Evolutionary conservation across 75 land plant species (phyloP), one percentile per base, ranked within the genome.

Genomic region (Adiantum capillusveneris): DNA sequence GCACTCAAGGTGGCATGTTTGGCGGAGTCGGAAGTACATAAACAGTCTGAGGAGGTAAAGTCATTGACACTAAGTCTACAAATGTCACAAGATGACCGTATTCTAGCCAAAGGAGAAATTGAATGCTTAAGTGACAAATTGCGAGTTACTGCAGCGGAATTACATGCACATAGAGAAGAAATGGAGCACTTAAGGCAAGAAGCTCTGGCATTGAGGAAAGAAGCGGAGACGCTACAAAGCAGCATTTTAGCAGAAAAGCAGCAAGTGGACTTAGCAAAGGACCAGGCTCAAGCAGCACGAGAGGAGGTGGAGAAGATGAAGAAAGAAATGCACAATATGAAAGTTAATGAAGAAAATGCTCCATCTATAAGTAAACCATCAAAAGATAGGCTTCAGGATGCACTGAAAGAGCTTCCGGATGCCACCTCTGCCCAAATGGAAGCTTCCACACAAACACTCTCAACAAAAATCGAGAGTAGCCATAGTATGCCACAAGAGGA

Each of bases 341-440:
- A 53, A 26, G 12, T 3, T 11, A 24, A 53, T 53, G 28, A 53
- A 24, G 28, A 53, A 26, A 24, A 25, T 2, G 55, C 55, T 12
- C 25, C 1, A 3, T 26, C 14, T 53, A 5, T 27, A 11, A 22
- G 55, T 22, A 25, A 14, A 53, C 14, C 28, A 1, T 18, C 55
- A 53, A 7, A 53, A 53, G 55, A 53, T 25, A 53, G 29, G 29
- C 55, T 53, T 25, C 25, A 53, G 24, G 55, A 53, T 53, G 55
- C 55, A 24, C 2, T 53, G 2, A 24, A 25, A 24, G 25, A 53
- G 25, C 25, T 24, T 25, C 6, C 25, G 29, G 9, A 9, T 34
- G 37, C 3, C 9, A 3, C 3, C 9, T 9, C 37, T 34, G 9
- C 37, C 3, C 37, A 34, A 5, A 3, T 5, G 3, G 37, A 34